phyloP scores from a whole-genome alignment of 495 filamentous ascomycete genomes.

The Elaphomyces granulatus region DNA sequence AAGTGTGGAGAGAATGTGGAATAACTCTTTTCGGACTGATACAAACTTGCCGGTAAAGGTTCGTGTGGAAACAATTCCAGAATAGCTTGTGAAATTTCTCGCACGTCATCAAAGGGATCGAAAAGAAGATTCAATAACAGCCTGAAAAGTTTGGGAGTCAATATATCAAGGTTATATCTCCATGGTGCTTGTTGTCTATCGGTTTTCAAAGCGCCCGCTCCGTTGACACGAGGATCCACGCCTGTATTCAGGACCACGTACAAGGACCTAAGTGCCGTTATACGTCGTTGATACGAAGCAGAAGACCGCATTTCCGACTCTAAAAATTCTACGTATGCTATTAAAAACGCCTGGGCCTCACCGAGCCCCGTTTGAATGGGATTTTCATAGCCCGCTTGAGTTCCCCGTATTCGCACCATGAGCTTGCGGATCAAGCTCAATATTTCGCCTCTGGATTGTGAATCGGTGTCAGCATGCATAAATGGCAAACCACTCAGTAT shows the following conservation, averaged over 20 bases:
- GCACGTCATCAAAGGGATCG: constrained; percentile 87
- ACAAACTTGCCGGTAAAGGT: constrained; percentile 11
- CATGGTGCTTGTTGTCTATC: constrained; percentile 28
- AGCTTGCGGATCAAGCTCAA: constrained; percentile 52
- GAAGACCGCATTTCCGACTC: constrained; percentile 54
- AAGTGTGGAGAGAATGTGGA: constrained; percentile 8
- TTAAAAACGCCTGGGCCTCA: constrained; percentile 45
- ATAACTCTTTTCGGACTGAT: constrained; percentile 1
- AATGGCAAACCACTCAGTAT: constrained; percentile 46
- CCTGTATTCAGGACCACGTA: constrained; percentile 44
- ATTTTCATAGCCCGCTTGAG: background rate
- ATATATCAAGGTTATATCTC: constrained; percentile 40
- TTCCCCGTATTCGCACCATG: constrained; percentile 40
- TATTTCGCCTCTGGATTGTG: constrained; percentile 65
- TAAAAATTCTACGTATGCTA: constrained; percentile 60
- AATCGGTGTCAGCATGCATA: constrained; percentile 70
- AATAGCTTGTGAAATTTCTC: constrained; percentile 46
- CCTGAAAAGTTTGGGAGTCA: constrained; percentile 32
- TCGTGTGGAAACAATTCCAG: constrained; percentile 34
- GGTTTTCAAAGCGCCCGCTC: constrained; percentile 4
- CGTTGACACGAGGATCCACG: constrained; percentile 20
- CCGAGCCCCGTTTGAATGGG: constrained; percentile 2
- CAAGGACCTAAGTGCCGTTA: constrained; percentile 59
- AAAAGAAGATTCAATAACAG: constrained; percentile 62
- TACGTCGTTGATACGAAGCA: constrained; percentile 73